A percentile compares a stretch with the other conserved stretches of the same genome.
Conservation (phyloP, 768 basidiomycete species). For the Rhizopogon sp. region DNA sequence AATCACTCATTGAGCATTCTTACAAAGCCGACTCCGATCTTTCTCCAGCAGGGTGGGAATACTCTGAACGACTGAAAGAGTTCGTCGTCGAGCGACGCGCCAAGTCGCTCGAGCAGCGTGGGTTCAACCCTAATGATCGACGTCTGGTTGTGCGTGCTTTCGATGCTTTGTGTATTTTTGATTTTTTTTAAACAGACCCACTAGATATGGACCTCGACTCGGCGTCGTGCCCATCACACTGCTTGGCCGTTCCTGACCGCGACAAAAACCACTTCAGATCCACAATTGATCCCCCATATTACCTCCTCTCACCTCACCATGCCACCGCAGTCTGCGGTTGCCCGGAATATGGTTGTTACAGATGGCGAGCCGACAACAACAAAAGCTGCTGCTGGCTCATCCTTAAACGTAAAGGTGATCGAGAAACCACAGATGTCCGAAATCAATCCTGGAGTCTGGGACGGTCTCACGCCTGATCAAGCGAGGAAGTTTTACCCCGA, state of each 20-base stretch:
- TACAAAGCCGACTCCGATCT: constrained; percentile 98
- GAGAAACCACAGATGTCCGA: constrained; percentile 97
- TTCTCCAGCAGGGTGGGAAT: constrained; percentile 93
- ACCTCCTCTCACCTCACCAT: not conserved
- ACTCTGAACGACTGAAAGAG: constrained; percentile 83
- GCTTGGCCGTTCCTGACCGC: constrained; percentile 85
- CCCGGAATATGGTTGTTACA: not conserved
- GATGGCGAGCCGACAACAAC: not conserved
- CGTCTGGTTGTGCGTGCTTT: constrained; percentile 55
- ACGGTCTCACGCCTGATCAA: constrained; percentile 87
- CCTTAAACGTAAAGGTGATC: constrained; percentile 69
- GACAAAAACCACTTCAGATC: constrained; percentile 14
- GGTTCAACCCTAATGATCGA: constrained; percentile 53
- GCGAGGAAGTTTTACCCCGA: constrained; percentile 87
- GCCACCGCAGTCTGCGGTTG: not conserved
- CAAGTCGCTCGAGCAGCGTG: constrained; percentile 69
- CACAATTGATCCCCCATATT: not conserved
- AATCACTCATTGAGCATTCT: constrained; percentile 96
- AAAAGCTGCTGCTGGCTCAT: constrained; percentile 11
- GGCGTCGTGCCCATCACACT: constrained; percentile 89
- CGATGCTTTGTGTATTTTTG: not conserved
- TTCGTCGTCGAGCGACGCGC: constrained; percentile 83
- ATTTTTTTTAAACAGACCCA: not conserved
- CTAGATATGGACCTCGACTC: constrained; percentile 96
- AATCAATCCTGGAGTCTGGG: constrained; percentile 98